Percentiles rank a stretch among this genome's conserved stretches.
Conservation (phyloP, 1,139 yeast species). For the Kazachstania sp. region DNA sequence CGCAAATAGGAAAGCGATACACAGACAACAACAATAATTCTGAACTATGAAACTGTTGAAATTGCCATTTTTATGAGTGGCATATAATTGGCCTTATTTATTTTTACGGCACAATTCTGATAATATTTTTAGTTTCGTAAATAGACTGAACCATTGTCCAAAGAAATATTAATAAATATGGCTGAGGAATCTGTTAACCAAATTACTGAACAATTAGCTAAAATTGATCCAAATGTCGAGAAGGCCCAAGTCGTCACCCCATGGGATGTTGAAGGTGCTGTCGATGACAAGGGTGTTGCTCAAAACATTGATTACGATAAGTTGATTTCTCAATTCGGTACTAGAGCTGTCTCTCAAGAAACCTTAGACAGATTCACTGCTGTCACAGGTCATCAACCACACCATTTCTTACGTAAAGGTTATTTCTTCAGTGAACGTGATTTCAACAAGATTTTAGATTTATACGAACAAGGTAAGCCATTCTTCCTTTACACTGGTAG, state of each 20-base stretch:
- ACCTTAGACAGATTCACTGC: conserved; percentile 64
- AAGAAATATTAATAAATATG: conserved; percentile 4
- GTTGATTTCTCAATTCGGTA: conserved; percentile 80
- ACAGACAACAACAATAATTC: too few species aligned
- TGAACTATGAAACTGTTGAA: too few species aligned
- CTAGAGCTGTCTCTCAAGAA: conserved; percentile 61
- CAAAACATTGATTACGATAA: conserved; percentile 88
- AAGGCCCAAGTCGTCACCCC: conserved; percentile 79
- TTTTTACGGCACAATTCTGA: too few species aligned
- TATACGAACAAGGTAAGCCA: conserved; percentile 91
- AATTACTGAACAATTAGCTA: conserved; percentile 14
- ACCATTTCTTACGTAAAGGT: conserved; percentile 83
- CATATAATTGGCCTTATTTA: too few species aligned
- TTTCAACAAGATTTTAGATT: conserved; percentile 64
- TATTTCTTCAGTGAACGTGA: conserved; percentile 92
- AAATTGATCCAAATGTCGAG: conserved; percentile 10
- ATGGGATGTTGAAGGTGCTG: conserved; percentile 99
- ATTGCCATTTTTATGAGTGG: too few species aligned
- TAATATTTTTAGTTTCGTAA: background rate
- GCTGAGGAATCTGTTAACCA: conserved; percentile 11
- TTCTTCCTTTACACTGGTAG: conserved; percentile 96
- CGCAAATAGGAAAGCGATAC: background rate
- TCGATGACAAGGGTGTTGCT: conserved; percentile 74
- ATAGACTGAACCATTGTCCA: background rate
- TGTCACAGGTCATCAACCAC: conserved; percentile 91